These are phyloP conservation scores for Xylona heveae DNA, from an alignment of 495 filamentous ascomycete species.

Conservation along the genomic window DNA sequence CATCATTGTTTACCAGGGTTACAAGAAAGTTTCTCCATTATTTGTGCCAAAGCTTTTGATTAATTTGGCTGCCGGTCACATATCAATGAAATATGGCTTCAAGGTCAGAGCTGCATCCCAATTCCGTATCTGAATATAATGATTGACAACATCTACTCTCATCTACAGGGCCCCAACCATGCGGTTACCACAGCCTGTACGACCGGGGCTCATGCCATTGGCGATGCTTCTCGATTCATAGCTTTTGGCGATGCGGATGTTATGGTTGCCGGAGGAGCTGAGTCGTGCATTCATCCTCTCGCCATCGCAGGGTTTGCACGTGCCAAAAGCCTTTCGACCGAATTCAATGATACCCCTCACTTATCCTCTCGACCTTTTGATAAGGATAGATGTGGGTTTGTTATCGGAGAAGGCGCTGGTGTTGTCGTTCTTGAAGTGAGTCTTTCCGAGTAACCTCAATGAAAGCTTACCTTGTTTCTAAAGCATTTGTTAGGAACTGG, in stretches of 20 bases:
- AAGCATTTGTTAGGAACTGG: constrained; percentile 36
- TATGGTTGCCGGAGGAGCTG: constrained; percentile 84
- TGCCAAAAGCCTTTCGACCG: constrained; percentile 64
- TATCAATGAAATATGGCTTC: constrained; percentile 84
- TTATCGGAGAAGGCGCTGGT: constrained; percentile 81
- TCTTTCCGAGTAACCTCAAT: too few species aligned
- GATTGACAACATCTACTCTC: not conserved
- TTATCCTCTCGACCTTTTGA: constrained; percentile 78
- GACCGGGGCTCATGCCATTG: constrained; percentile 82
- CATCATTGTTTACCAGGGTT: constrained; percentile 31
- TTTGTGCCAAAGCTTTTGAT: constrained; percentile 87
- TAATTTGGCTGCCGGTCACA: constrained; percentile 83
- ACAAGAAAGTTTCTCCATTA: constrained; percentile 76
- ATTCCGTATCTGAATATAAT: not conserved
- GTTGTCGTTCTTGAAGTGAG: constrained; percentile 61
- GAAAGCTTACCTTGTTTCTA: too few species aligned
- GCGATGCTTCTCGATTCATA: constrained; percentile 81
- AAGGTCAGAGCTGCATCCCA: constrained; percentile 20
- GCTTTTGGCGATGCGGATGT: constrained; percentile 76
- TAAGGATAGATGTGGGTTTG: constrained; percentile 59
- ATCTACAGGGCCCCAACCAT: constrained; percentile 63
- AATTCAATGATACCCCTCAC: constrained; percentile 52
- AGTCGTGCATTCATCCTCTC: constrained; percentile 90
- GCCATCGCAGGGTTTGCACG: constrained; percentile 81
- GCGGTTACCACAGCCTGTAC: constrained; percentile 86